Percentiles rank a stretch among this genome's conserved stretches.
phyloP scores from a whole-genome alignment of 2,329 filamentous ascomycete genomes.

The Phoma herbarum region DNA sequence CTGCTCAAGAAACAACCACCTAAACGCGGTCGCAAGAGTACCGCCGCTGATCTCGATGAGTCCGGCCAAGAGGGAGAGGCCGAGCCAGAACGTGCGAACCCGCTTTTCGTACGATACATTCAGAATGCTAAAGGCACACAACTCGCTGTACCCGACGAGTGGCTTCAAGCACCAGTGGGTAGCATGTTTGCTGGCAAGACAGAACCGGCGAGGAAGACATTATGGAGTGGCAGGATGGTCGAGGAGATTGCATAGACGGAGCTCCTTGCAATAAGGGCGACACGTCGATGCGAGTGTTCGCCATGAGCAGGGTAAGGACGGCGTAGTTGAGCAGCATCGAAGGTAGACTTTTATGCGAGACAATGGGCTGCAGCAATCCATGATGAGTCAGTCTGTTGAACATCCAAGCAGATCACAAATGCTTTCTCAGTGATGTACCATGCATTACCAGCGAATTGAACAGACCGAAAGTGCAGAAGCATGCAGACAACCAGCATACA shows the following conservation, averaged over 20 bases:
- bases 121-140: conserved; percentile 68
- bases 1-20: conserved; percentile 86
- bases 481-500: not conserved
- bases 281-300: not conserved
- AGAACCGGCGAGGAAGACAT: conserved; percentile 34
- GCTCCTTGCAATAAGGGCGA: not conserved
- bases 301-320: not conserved
- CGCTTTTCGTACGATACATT: conserved; percentile 74
- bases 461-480: not conserved
- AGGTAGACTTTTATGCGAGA: not conserved
- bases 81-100: conserved; percentile 61
- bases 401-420: not conserved
- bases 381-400: not conserved
- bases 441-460: not conserved
- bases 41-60: conserved; percentile 57
- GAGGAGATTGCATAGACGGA: conserved; percentile 46
- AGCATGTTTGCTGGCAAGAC: conserved; percentile 60
- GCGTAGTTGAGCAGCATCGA: not conserved
- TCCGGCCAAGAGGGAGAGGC: conserved; percentile 60
- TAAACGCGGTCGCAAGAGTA: conserved; percentile 64
- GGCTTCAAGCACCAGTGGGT: conserved; percentile 70
- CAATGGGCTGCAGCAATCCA: not conserved
- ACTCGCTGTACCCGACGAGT: conserved; percentile 73
- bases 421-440: not conserved
- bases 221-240: conserved; percentile 48